Evolutionary conservation across 2,329 filamentous ascomycete species (phyloP).

Genomic region (Bimuria novae-zelandiae): DNA sequence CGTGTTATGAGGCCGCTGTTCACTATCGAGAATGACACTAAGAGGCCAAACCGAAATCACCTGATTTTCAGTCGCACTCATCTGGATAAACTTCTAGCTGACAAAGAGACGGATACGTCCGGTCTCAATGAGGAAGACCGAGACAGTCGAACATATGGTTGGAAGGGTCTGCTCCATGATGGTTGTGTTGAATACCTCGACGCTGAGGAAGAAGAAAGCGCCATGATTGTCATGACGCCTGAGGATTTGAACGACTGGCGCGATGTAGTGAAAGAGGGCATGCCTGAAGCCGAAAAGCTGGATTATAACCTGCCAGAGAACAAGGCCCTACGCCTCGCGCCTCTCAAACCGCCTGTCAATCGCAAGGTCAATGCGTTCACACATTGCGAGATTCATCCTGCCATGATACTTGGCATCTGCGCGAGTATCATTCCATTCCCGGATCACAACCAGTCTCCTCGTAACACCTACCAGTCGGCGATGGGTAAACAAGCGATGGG

Average conservation of each 20-base stretch:
- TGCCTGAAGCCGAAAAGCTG: constrained; percentile 33
- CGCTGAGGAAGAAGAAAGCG: constrained; percentile 96
- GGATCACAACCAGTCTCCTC: constrained; percentile 97
- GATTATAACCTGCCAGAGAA: constrained; percentile 51
- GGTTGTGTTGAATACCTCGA: constrained; percentile 96
- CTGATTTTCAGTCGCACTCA: constrained; percentile 85
- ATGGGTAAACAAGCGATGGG: constrained; percentile 99
- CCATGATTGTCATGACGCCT: constrained; percentile 99
- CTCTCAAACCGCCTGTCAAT: constrained; percentile 87
- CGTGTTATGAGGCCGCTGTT: constrained; percentile 93
- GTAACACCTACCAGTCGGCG: constrained; percentile 98
- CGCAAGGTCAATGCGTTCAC: constrained; percentile 90
- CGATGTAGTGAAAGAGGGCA: constrained; percentile 49
- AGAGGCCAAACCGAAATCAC: constrained; percentile 74
- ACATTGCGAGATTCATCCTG: constrained; percentile 98
- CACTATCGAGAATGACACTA: constrained; percentile 83
- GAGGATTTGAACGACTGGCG: constrained; percentile 78
- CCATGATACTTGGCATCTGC: constrained; percentile 98
- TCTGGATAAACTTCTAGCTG: constrained; percentile 74
- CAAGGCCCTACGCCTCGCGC: constrained; percentile 76
- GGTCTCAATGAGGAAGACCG: constrained; percentile 64
- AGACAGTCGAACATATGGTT: constrained; percentile 72
- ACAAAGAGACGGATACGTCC: constrained; percentile 65
- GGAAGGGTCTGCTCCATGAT: constrained; percentile 80
- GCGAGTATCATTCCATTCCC: constrained; percentile 99